Conservation (phyloP, 1,284 basidiomycete genomes). For the Hemileia vastatrix region DNA sequence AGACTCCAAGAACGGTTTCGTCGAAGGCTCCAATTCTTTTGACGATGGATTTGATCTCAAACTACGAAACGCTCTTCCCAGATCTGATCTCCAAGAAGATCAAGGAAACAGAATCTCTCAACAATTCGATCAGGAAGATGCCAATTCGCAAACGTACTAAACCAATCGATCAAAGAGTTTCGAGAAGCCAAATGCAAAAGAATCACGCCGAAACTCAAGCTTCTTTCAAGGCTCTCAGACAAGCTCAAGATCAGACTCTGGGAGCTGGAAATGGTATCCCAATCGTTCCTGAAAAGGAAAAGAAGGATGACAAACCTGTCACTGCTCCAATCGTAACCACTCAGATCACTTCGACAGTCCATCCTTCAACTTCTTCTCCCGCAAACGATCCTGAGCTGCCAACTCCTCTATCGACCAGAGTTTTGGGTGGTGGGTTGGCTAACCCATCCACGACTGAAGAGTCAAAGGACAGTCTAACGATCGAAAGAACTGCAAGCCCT, state of each 20-base stretch:
- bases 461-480: background rate
- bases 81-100: constrained; percentile 71
- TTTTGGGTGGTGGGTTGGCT: background rate
- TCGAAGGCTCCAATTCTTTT: constrained; percentile 62
- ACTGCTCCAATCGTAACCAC: background rate
- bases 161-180: constrained; percentile 72
- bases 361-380: background rate
- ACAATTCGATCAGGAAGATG: too few relatives aligned
- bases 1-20: constrained; percentile 80
- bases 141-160: constrained; percentile 76
- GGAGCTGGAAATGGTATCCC: background rate
- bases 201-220: background rate
- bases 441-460: background rate
- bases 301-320: background rate
- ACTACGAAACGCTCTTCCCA: constrained; percentile 67
- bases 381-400: background rate
- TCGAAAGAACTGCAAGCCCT: background rate
- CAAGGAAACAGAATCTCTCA: constrained; percentile 69
- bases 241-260: background rate
- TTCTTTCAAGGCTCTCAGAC: background rate
- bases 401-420: background rate
- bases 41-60: constrained; percentile 71
- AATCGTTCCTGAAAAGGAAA: background rate
- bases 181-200: constrained; percentile 21
- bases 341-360: background rate